phyloP scores from a whole-genome alignment of 140 eudicot species.

The Ambrosia hybrid region DNA sequence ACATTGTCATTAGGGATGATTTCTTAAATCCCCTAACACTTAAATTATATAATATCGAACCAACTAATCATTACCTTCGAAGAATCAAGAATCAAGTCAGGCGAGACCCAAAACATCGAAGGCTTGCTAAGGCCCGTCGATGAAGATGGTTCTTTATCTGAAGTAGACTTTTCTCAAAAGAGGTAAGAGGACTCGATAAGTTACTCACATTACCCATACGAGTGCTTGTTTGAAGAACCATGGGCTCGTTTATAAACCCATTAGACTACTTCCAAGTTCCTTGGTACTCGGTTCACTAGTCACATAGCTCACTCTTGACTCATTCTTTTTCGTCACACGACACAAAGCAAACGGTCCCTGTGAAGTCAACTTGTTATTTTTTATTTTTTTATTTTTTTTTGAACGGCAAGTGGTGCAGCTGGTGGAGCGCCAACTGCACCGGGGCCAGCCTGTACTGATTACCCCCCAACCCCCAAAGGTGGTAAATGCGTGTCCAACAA shows the following conservation, averaged over 20 bases:
- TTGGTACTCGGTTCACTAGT: slow-evolving; percentile 43
- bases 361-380: slow-evolving; percentile 11
- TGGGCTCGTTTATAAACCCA: slow-evolving; percentile 36
- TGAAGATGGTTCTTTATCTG: slow-evolving; percentile 53
- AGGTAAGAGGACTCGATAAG: slow-evolving; percentile 51
- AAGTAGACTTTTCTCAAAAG: slow-evolving; percentile 41
- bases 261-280: slow-evolving; percentile 42
- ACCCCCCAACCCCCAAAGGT: too few species aligned
- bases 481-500: too few species aligned
- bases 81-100: slow-evolving; percentile 73
- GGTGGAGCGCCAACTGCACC: too few species aligned
- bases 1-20: neutral
- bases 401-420: too few species aligned
- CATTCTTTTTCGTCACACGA: slow-evolving; percentile 70
- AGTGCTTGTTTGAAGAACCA: slow-evolving; percentile 37
- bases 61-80: slow-evolving; percentile 52
- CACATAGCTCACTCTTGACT: slow-evolving; percentile 43
- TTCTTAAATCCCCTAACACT: too few species aligned
- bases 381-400: too few species aligned
- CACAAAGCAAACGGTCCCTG: slow-evolving; percentile 85
- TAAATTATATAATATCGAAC: neutral
- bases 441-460: too few species aligned
- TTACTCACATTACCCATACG: slow-evolving; percentile 44
- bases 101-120: slow-evolving; percentile 61
- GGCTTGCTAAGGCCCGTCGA: slow-evolving; percentile 33